Base-by-base conservation (phyloP, 768 basidiomycete genomes). In the Cystobasidium tubakii region DNA sequence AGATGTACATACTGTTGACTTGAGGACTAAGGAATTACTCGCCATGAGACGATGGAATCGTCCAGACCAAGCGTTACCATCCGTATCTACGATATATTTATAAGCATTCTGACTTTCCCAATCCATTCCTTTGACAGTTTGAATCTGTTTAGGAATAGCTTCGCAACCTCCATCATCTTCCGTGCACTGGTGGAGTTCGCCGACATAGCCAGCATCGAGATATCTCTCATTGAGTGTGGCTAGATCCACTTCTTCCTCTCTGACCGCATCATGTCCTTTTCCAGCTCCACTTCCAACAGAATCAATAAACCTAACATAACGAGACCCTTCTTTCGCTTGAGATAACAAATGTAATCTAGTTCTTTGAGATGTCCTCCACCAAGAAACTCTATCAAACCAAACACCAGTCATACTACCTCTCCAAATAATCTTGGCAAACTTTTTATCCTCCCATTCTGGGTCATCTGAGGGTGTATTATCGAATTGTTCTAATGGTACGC, bases 401-500 rank as follows among this genome's bases (percentile, higher is more conserved):
- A 87, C 95, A 73, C 96, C 96, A 0, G 95, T 98, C 0, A 92
- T 95, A 1, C 92, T 90, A n/a, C 96, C 96, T 57, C 96, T 83
- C 92, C 95, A 99, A 80, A 94, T 96, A 46, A 97, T 80, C 50
- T 74, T 85, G 78, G 86, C 86, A 79, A 91, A 87, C 27, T 83
- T 82, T 83, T 99, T 98, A 74, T 88, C 82, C 71, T 91, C 89
- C 95, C 95, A 99, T 0, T 88, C 82, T 77, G 98, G 95, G 88
- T 91, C 89, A 57, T 86, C 84, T 77, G 94, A 92, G 1, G 89
- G 85, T 1, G 86, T 86, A 77, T 89, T 88, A 76, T 89, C 82
- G 78, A 90, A 91, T 80, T 99, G 98, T 80, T 99, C 98, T 80
- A 98, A 93, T 75, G 91, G 93, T 0, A 95, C 94, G 74, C 98